A percentile compares a stretch with the other conserved stretches of the same genome.
Conservation (phyloP, 768 basidiomycete genomes). For the Boletus reticulatus region DNA sequence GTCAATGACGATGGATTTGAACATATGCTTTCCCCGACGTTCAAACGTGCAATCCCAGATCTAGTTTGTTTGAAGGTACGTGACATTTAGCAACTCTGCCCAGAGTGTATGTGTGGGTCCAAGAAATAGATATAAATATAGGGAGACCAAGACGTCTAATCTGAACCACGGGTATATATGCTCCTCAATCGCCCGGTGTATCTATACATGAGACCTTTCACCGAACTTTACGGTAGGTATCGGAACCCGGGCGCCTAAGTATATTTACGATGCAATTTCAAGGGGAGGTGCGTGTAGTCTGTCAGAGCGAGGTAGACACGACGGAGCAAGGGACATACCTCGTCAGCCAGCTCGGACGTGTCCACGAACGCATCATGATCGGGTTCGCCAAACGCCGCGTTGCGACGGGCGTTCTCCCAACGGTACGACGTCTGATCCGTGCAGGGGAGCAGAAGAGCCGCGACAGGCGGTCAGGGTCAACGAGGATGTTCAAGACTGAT, state of each 20-base stretch:
- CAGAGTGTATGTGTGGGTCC: no score
- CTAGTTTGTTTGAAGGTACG: no score
- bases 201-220: background rate
- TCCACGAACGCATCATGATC: slow-evolving; percentile 50
- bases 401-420: slow-evolving; percentile 55
- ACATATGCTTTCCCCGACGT: background rate
- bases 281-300: no score
- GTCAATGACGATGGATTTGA: background rate
- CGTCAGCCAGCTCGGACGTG: slow-evolving; percentile 63
- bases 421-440: slow-evolving; percentile 55
- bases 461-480: background rate
- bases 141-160: no score
- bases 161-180: no score
- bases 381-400: slow-evolving; percentile 51
- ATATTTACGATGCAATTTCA: background rate
- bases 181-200: no score
- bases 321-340: slow-evolving; percentile 15
- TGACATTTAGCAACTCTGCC: no score
- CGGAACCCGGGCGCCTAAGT: slow-evolving; percentile 59
- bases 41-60: background rate
- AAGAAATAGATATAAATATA: no score
- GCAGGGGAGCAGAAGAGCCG: background rate
- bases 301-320: no score
- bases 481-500: background rate
- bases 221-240: slow-evolving; percentile 40